Evolutionary conservation across 371 early-diverging fungal genomes (phyloP).

Genomic region (Chytridiales sp.): DNA sequence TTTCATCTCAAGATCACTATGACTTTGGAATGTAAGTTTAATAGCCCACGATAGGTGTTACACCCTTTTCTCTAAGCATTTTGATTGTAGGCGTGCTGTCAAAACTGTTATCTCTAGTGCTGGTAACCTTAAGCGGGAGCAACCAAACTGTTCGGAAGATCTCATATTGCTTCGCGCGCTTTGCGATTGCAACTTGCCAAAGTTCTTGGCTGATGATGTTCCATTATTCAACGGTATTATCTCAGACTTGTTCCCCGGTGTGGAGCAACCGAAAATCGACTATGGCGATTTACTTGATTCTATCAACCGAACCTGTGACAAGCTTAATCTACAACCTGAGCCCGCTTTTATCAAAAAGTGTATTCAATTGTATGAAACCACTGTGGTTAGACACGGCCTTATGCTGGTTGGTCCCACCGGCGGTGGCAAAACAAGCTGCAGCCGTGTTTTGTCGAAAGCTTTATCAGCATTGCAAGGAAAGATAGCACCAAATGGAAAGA

Average conservation of each 20-base stretch:
- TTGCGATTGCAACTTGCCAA: constrained; percentile 60
- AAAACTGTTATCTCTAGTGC: constrained; percentile 62
- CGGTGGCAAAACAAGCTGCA: constrained; percentile 58
- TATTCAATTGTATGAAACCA: constrained; percentile 62
- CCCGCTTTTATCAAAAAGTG: constrained; percentile 55
- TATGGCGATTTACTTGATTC: constrained; percentile 51
- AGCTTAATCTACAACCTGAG: constrained; percentile 47
- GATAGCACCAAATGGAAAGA: constrained; percentile 51
- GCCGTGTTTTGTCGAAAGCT: constrained; percentile 41
- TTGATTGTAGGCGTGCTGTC: no score
- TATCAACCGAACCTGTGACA: constrained; percentile 41
- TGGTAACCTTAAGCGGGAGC: constrained; percentile 58
- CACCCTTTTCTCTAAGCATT: no score
- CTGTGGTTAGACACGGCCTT: constrained; percentile 59
- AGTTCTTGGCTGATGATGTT: constrained; percentile 62
- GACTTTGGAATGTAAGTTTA: constrained; percentile 69
- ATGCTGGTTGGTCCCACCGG: constrained; percentile 65
- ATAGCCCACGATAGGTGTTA: no score
- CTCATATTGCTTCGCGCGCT: constrained; percentile 56
- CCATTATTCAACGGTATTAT: constrained; percentile 64
- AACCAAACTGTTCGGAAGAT: constrained; percentile 55
- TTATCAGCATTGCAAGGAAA: constrained; percentile 41
- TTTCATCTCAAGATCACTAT: constrained; percentile 64
- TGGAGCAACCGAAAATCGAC: constrained; percentile 51
- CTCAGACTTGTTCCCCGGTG: constrained; percentile 60